phyloP scores from a whole-genome alignment of 768 basidiomycete species.

The Russula abietina region DNA sequence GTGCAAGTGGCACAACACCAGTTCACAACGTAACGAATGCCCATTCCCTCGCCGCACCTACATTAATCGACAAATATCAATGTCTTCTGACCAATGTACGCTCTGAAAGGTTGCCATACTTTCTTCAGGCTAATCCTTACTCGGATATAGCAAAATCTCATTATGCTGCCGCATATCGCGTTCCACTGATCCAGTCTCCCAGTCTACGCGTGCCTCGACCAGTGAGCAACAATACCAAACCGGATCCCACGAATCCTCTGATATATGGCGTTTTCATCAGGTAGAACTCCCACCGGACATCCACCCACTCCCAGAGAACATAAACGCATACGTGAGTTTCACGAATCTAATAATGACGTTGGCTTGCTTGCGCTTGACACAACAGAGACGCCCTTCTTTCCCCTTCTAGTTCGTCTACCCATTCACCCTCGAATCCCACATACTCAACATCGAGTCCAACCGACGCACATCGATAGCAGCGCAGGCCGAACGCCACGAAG shows the following conservation, averaged over 20 bases:
- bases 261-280: conserved; percentile 36
- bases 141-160: conserved; percentile 44
- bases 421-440: conserved; percentile 85
- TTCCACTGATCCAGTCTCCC: conserved; percentile 90
- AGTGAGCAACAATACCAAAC: conserved; percentile 38
- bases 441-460: conserved; percentile 68
- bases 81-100: conserved; percentile 21
- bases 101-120: neutral
- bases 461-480: conserved; percentile 62
- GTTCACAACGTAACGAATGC: too few species aligned
- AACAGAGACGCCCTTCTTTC: too few species aligned
- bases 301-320: conserved; percentile 87
- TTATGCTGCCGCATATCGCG: conserved; percentile 66
- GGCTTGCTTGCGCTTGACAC: too few species aligned
- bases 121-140: neutral
- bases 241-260: neutral
- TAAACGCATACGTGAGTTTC: conserved; percentile 90
- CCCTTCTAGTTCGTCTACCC: conserved; percentile 92
- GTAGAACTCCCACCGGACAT: conserved; percentile 85
- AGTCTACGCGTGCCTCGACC: conserved; percentile 80
- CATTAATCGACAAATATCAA: neutral
- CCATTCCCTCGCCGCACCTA: neutral
- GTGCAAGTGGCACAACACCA: too few species aligned
- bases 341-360: too few species aligned
- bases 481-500: conserved; percentile 60